Evolutionary conservation across 1,139 yeast species (phyloP).

Genomic region (Blastobotrys illinoisensis): DNA sequence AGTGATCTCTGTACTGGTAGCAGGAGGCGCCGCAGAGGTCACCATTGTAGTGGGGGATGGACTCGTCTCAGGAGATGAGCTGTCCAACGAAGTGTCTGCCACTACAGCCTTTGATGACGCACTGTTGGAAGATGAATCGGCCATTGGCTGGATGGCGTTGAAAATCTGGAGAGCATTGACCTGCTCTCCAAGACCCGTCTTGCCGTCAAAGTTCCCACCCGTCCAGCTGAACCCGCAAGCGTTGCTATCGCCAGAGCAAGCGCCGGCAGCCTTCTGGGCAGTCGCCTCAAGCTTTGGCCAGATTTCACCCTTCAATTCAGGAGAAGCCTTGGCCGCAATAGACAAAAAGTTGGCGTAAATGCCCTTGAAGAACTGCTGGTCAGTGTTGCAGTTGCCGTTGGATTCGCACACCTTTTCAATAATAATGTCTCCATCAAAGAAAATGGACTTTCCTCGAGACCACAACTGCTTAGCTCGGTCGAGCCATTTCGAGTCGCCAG

Average conservation of each 20-base stretch:
- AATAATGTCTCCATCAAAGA: conserved; percentile 57
- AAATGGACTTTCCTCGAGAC: conserved; percentile 47
- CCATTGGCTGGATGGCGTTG: not conserved
- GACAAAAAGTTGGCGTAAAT: conserved; percentile 73
- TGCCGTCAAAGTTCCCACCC: conserved; percentile 64
- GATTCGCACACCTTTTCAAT: conserved; percentile 81
- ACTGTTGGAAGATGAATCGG: not conserved
- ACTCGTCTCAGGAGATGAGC: not conserved
- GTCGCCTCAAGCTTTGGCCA: conserved; percentile 50
- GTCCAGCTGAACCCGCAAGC: conserved; percentile 89
- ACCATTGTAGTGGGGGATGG: not conserved
- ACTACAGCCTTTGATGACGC: too few relatives aligned
- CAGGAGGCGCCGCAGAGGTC: not conserved
- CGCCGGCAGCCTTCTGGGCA: conserved; percentile 72
- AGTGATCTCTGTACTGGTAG: not conserved
- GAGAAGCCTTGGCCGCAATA: conserved; percentile 65
- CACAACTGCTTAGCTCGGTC: conserved; percentile 39
- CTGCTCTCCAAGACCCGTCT: conserved; percentile 90
- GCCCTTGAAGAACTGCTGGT: conserved; percentile 87
- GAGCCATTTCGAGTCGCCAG: conserved; percentile 65
- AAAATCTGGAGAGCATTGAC: conserved; percentile 73
- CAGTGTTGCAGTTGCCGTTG: conserved; percentile 60
- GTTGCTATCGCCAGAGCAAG: conserved; percentile 86
- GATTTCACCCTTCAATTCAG: conserved; percentile 52
- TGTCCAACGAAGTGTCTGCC: too few relatives aligned